phyloP scores from a whole-genome alignment of 768 basidiomycete genomes.

The Astraeus odoratus region DNA sequence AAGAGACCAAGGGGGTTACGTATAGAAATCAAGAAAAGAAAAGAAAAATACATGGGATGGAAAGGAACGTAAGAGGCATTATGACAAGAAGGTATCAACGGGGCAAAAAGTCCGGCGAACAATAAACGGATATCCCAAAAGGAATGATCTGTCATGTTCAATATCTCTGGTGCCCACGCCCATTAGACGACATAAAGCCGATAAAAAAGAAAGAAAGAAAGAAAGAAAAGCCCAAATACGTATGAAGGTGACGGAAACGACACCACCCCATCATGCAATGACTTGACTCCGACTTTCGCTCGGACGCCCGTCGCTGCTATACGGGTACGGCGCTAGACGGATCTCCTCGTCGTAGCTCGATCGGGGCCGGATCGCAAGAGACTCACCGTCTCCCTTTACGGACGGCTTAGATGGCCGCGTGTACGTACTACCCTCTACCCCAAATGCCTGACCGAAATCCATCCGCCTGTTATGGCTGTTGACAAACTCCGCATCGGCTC shows the following conservation, averaged over 20 bases:
- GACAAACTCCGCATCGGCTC: constrained; percentile 14
- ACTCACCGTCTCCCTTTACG: constrained; percentile 2
- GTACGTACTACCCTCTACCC: constrained; percentile 22
- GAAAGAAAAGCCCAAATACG: too few relatives aligned
- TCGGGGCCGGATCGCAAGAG: constrained; percentile 9
- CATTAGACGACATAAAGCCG: too few relatives aligned
- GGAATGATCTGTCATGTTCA: too few relatives aligned
- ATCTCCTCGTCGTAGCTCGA: constrained; percentile 37
- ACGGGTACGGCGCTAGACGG: constrained; percentile 33
- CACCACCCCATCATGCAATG: not conserved
- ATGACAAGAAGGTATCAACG: too few relatives aligned
- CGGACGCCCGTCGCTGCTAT: constrained; percentile 4
- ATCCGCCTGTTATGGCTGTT: constrained; percentile 21
- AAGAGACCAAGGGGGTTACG: too few relatives aligned
- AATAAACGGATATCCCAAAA: too few relatives aligned
- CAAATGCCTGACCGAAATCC: constrained; percentile 36
- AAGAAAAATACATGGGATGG: too few relatives aligned
- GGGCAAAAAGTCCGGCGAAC: too few relatives aligned
- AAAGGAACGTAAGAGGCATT: too few relatives aligned
- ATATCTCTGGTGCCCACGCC: too few relatives aligned
- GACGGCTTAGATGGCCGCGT: constrained; percentile 5
- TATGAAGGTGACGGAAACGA: not conserved
- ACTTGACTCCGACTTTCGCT: constrained; percentile 7
- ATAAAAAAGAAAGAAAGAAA: too few relatives aligned
- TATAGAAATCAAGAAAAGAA: too few relatives aligned